Conservation (phyloP, 2,329 filamentous ascomycete genomes). For the Didymella lethalis region DNA sequence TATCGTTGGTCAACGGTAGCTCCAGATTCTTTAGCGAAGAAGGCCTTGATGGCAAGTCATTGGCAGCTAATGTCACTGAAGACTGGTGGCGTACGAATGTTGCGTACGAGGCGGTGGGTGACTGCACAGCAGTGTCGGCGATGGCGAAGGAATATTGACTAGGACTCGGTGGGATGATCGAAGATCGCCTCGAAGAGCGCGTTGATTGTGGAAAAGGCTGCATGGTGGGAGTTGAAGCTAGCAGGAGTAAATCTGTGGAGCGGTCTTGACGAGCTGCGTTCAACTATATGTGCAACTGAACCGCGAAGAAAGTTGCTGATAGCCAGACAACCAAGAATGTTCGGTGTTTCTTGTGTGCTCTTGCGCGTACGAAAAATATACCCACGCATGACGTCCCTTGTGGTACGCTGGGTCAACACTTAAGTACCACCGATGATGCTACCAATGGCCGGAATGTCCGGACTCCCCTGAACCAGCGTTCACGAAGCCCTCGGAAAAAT, state of each 20-base stretch:
- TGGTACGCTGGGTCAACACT: conserved; percentile 8
- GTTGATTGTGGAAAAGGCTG: conserved; percentile 16
- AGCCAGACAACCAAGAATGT: conserved; percentile 23
- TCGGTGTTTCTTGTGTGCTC: conserved; percentile 9
- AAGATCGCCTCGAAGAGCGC: conserved; percentile 21
- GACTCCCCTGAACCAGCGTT: conserved; percentile 11
- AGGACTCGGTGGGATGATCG: conserved; percentile 9
- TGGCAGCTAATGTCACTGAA: conserved; percentile 8
- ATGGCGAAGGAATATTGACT: conserved; percentile 20
- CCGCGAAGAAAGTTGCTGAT: conserved; percentile 2
- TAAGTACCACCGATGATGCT: conserved; percentile 11
- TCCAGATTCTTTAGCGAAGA: conserved; percentile 5
- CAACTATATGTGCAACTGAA: conserved; percentile 17
- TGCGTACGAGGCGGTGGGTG: conserved; percentile 10
- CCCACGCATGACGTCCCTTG: conserved; percentile 18
- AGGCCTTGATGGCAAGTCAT: conserved; percentile 12
- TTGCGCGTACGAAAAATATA: conserved; percentile 1
- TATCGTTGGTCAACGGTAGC: neutral
- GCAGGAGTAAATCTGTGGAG: conserved; percentile 1
- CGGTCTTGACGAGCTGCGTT: conserved; percentile 1
- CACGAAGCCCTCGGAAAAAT: conserved; percentile 7
- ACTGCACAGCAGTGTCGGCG: conserved; percentile 18
- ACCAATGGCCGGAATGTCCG: conserved; percentile 11
- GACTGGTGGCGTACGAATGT: conserved; percentile 10
- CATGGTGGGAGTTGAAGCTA: conserved; percentile 2